These are phyloP conservation scores for Globisporangium spiculum DNA, from an alignment of 352 stramenopile species.

Conservation along the genomic window DNA sequence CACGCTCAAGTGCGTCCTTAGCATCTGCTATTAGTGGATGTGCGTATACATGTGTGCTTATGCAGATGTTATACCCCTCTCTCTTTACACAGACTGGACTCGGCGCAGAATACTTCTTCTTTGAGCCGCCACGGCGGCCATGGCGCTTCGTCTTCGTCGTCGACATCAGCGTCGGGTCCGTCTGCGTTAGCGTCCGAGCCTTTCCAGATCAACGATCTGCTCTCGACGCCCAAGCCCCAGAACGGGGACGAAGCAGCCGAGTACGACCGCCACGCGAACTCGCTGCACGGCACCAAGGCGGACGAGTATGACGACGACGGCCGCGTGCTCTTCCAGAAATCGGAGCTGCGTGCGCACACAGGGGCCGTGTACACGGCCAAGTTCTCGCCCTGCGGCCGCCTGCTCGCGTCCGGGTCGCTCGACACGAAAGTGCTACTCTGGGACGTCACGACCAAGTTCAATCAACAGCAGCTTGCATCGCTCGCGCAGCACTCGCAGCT, in stretches of 20 bases:
- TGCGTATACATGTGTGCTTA: not conserved
- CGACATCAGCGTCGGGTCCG: conserved; percentile 16
- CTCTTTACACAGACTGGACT: conserved; percentile 53
- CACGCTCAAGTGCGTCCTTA: conserved; percentile 67
- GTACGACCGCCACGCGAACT: conserved; percentile 27
- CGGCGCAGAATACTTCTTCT: conserved; percentile 35
- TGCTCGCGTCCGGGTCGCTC: conserved; percentile 76
- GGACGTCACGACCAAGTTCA: conserved; percentile 89
- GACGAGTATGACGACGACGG: conserved; percentile 62
- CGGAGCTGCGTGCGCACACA: conserved; percentile 67
- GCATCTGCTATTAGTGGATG: not conserved
- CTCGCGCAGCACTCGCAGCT: conserved; percentile 76
- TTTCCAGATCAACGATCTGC: conserved; percentile 73
- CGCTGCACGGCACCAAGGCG: conserved; percentile 45
- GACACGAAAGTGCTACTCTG: conserved; percentile 83
- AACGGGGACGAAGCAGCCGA: conserved; percentile 33
- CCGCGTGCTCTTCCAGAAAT: conserved; percentile 80
- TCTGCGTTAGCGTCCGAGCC: conserved; percentile 36
- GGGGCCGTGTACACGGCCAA: conserved; percentile 86
- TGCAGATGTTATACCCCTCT: not conserved
- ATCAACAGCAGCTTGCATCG: conserved; percentile 79
- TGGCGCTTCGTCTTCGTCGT: conserved; percentile 11
- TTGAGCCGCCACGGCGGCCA: conserved; percentile 13
- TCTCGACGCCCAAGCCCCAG: conserved; percentile 39
- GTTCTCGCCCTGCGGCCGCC: conserved; percentile 78